Conservation (phyloP, 164 flowering plant genomes). For the Kingdonia uniflora region DNA sequence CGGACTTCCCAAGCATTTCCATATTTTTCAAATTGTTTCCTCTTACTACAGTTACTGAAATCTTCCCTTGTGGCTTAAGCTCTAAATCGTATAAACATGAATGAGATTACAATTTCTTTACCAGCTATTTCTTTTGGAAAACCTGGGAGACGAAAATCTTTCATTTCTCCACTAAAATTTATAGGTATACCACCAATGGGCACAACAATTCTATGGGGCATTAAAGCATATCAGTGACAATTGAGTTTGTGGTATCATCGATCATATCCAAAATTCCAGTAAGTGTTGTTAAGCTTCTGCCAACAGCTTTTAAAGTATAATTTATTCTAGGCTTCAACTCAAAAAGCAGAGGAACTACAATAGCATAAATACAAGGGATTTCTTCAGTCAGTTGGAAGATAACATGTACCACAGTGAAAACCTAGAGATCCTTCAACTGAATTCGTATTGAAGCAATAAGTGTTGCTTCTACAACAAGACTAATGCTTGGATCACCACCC, state of each 20-base stretch:
- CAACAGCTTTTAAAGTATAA: slow-evolving; percentile 91
- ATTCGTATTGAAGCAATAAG: slow-evolving; percentile 90
- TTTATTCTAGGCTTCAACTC: slow-evolving; percentile 95
- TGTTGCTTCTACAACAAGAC: slow-evolving; percentile 92
- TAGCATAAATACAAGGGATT: slow-evolving; percentile 97
- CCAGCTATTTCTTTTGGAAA: too few relatives aligned
- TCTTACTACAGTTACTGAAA: slow-evolving; percentile 53
- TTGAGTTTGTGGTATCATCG: slow-evolving; percentile 85
- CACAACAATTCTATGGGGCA: slow-evolving; percentile 99
- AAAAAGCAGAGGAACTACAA: slow-evolving; percentile 87
- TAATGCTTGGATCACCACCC: slow-evolving; percentile 98
- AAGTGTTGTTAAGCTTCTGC: slow-evolving; percentile 93
- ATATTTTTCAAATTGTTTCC: slow-evolving; percentile 85
- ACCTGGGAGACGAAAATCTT: too few relatives aligned
- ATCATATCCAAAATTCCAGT: slow-evolving; percentile 99
- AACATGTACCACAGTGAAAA: slow-evolving; percentile 82
- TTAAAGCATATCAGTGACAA: slow-evolving; percentile 84
- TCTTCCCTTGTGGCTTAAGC: slow-evolving; percentile 88
- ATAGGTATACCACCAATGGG: slow-evolving; percentile 90
- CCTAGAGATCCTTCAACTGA: slow-evolving; percentile 98
- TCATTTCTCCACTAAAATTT: slow-evolving; percentile 33
- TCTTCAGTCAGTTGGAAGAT: slow-evolving; percentile 97
- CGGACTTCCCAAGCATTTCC: slow-evolving; percentile 99
- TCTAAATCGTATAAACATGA: slow-evolving; percentile 44
- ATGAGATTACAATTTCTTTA: too few relatives aligned